Evolutionary conservation across 176 grass and related monocot species (phyloP).

Genomic region (Carex pumila): DNA sequence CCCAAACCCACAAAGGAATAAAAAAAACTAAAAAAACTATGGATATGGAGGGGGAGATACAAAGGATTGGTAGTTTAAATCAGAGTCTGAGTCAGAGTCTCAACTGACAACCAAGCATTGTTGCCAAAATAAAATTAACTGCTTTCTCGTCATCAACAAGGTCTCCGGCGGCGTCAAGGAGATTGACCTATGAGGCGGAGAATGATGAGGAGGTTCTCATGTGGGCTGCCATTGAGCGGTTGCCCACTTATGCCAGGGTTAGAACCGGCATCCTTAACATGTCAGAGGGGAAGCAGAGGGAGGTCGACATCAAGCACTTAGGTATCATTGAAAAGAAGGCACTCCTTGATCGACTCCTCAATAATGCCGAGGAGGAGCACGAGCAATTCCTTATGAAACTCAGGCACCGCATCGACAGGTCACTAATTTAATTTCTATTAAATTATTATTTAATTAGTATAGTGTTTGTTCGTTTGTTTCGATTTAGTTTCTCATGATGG

Average conservation of each 20-base stretch:
- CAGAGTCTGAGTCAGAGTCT: too few relatives aligned
- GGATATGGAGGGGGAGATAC: too few relatives aligned
- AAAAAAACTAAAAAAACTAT: too few relatives aligned
- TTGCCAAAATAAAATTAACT: too few relatives aligned
- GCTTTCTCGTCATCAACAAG: too few relatives aligned
- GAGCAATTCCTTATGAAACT: slow-evolving; percentile 49
- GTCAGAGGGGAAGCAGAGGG: slow-evolving; percentile 40
- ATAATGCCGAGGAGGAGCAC: slow-evolving; percentile 38
- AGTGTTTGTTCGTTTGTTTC: neutral
- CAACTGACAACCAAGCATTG: too few relatives aligned
- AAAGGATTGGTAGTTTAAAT: too few relatives aligned
- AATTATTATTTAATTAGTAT: neutral
- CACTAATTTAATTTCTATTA: neutral
- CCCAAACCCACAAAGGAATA: too few relatives aligned
- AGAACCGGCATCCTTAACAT: slow-evolving; percentile 46
- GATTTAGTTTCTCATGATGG: neutral
- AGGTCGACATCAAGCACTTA: slow-evolving; percentile 46
- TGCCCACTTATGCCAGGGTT: slow-evolving; percentile 34
- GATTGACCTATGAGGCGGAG: too few relatives aligned
- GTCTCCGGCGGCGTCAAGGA: too few relatives aligned
- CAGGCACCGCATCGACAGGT: slow-evolving; percentile 41
- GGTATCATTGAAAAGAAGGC: slow-evolving; percentile 35
- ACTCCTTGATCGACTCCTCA: slow-evolving; percentile 38
- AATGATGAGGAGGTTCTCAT: too few relatives aligned
- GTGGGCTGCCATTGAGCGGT: too few relatives aligned